These are phyloP conservation scores for Zygoascus meyerae DNA, from an alignment of 1,139 yeast species.

Conservation along the genomic window DNA sequence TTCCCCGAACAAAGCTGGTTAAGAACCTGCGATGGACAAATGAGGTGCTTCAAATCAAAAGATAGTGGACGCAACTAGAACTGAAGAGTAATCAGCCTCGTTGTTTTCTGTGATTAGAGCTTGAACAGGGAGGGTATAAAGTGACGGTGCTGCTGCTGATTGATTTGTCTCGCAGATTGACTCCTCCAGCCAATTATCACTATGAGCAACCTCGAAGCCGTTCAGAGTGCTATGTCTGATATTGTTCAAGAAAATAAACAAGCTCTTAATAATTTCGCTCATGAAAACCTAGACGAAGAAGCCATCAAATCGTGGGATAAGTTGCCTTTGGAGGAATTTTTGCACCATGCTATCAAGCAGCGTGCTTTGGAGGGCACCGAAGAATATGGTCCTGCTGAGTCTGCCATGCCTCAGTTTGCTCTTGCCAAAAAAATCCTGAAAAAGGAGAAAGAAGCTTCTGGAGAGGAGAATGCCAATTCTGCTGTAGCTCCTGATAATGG, in stretches of 20 bases:
- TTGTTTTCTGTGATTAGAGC: too few species aligned
- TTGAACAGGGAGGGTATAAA: too few species aligned
- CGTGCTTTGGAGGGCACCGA: slow-evolving; percentile 27
- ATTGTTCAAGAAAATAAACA: slow-evolving; percentile 16
- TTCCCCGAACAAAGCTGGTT: too few species aligned
- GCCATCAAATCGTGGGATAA: slow-evolving; percentile 21
- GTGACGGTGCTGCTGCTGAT: too few species aligned
- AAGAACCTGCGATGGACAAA: too few species aligned
- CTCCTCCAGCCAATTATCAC: too few species aligned
- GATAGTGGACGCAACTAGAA: too few species aligned
- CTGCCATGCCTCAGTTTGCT: slow-evolving; percentile 20
- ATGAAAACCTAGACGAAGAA: slow-evolving; percentile 11
- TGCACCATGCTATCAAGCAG: slow-evolving; percentile 31
- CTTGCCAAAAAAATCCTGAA: slow-evolving; percentile 5
- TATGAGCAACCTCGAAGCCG: not conserved
- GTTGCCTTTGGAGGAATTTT: slow-evolving; percentile 31
- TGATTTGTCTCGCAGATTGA: too few species aligned
- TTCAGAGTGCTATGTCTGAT: slow-evolving; percentile 2
- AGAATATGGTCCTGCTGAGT: slow-evolving; percentile 17
- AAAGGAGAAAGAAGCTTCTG: slow-evolving; percentile 6
- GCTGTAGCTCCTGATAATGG: slow-evolving; percentile 1
- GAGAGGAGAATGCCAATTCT: not conserved
- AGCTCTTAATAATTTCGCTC: slow-evolving; percentile 16
- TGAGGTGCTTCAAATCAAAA: too few species aligned
- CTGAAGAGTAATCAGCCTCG: too few species aligned